Conservation (phyloP, 495 filamentous ascomycete species). For the Tuber borchii region DNA sequence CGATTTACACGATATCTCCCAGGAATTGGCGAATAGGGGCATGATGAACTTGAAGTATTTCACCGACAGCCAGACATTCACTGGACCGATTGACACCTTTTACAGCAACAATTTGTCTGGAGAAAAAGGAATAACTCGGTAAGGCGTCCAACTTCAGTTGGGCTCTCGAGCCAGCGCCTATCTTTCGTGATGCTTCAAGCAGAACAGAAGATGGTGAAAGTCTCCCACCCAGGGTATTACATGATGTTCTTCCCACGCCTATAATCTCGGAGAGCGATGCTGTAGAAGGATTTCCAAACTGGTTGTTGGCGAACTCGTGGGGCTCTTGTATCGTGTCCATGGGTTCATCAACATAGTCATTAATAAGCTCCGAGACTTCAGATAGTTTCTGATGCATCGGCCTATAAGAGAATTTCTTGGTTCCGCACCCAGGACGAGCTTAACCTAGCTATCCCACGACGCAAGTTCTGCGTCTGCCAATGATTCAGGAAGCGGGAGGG, state of each 20-base stretch:
- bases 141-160: conserved; percentile 68
- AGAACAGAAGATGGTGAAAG: conserved; percentile 76
- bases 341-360: conserved; percentile 92
- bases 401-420: conserved; percentile 81
- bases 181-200: conserved; percentile 79
- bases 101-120: conserved; percentile 88
- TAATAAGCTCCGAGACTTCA: conserved; percentile 82
- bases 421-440: conserved; percentile 73
- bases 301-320: conserved; percentile 67
- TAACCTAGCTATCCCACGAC: conserved; percentile 54
- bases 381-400: conserved; percentile 88
- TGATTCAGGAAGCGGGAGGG: conserved; percentile 63
- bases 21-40: no score
- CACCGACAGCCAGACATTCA: conserved; percentile 69
- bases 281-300: conserved; percentile 76
- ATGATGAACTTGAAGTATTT: no score
- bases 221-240: conserved; percentile 72
- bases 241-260: conserved; percentile 83
- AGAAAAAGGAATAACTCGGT: conserved; percentile 75
- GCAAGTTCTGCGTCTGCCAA: background rate
- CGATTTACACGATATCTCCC: no score
- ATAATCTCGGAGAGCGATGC: conserved; percentile 81
- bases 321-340: conserved; percentile 61
- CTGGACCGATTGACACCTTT: conserved; percentile 81
- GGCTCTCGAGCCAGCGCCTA: conserved; percentile 70